A percentile compares a stretch with the other conserved stretches of the same genome.
These are phyloP conservation scores for Aspergillus cejpii DNA, from an alignment of 2,329 filamentous ascomycete species.

Conservation along the genomic window DNA sequence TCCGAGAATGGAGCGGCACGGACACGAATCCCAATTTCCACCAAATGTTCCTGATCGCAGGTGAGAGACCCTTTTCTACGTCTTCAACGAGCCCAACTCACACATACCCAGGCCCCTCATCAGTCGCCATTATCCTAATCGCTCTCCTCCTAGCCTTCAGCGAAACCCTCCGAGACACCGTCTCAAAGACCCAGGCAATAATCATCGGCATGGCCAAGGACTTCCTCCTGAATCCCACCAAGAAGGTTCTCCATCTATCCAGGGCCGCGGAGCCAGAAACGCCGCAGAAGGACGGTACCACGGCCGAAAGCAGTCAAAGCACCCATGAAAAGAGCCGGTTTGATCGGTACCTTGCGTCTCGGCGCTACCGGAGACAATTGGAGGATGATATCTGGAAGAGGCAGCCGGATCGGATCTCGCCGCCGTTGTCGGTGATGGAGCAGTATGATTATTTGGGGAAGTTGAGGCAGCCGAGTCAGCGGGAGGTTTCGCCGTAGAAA, in stretches of 20 bases:
- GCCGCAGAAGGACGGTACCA: too few species aligned
- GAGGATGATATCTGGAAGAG: slow-evolving; percentile 31
- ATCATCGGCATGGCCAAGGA: slow-evolving; percentile 19
- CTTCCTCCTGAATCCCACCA: slow-evolving; percentile 18
- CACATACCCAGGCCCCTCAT: slow-evolving; percentile 32
- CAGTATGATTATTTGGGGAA: slow-evolving; percentile 9
- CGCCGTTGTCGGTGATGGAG: slow-evolving; percentile 9
- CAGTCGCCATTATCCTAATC: slow-evolving; percentile 46
- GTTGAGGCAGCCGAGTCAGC: not conserved
- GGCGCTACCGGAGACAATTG: slow-evolving; percentile 14
- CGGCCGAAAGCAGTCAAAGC: slow-evolving; percentile 13
- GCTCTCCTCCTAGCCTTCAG: slow-evolving; percentile 54
- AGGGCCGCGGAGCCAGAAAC: slow-evolving; percentile 1
- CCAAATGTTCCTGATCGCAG: slow-evolving; percentile 25
- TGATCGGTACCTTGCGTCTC: slow-evolving; percentile 23
- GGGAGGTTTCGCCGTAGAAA: not conserved
- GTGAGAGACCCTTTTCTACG: slow-evolving; percentile 9
- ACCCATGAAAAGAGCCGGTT: slow-evolving; percentile 20
- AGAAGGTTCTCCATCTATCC: slow-evolving; percentile 7
- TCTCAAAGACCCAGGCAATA: slow-evolving; percentile 22
- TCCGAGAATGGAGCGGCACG: slow-evolving; percentile 52
- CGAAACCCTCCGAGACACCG: slow-evolving; percentile 23
- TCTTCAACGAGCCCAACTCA: not conserved
- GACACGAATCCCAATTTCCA: slow-evolving; percentile 32
- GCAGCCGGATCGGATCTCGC: slow-evolving; percentile 16